Evolutionary conservation across 129 eudicot species (phyloP), one percentile per base, ranked within the genome.

Genomic region (Flaveria trinervia): DNA sequence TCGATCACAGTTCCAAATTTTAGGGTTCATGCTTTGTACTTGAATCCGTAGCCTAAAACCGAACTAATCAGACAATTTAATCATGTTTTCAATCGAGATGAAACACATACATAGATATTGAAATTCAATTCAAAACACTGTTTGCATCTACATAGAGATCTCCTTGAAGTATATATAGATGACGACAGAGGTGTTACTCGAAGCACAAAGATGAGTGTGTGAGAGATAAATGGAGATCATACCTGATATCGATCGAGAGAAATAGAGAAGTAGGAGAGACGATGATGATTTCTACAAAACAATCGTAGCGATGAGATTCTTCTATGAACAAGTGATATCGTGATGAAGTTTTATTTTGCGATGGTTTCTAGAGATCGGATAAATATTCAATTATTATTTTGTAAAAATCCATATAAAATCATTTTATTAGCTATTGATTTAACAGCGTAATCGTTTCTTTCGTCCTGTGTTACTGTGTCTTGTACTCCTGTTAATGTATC

Each of bases 231-330:
- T 33, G 4, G 1, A 62, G 71, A 75, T 76, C 49, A 61, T 70
- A 79, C 82, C 82, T 71, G 60, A 18, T 59, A 25, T 20, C 65
- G 65, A 61, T 70, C 71, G 71, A 59, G 77, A 30, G 36, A 60
- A 59, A 78, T 11, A 54, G 74, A 77, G 68, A 49, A 11, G 54
- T 3, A 67, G 8, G 26, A 18, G 22, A 30, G 68, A 20, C 22
- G 22, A 28, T 28, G 71, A 46, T 59, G 28, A 61, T 30, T 60
- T 33, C 52, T 25, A 28, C 69, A 51, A 41, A 57, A 14, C 39
- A 25, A 73, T 73, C 46, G 71, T 61, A 61, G 70, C 59, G 60
- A 46, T 75, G 71, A 61, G 48, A 61, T 61, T 33, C 41, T 61
- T 33, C 41, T 36, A 51, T 51, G 13, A 23, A 16, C 4, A 68